These are phyloP conservation scores for Corymbia calophylla DNA, from an alignment of 441 rosid genomes.

Conservation along the genomic window DNA sequence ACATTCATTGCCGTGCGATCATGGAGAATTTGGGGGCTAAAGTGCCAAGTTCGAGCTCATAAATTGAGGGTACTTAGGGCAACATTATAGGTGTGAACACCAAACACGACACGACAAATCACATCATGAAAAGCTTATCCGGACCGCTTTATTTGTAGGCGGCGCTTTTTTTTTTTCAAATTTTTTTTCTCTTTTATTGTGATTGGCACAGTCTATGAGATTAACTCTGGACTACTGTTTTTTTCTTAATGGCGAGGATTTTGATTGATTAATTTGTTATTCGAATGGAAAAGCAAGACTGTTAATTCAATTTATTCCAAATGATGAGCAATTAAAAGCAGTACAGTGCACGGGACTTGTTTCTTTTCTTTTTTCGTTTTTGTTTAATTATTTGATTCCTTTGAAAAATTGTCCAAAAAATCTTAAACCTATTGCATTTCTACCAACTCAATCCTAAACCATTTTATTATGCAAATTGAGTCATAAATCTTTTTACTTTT, in stretches of 20 bases:
- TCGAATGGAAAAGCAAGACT: neutral
- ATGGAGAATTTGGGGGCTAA: neutral
- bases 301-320: neutral
- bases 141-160: neutral
- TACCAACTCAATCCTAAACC: too few species aligned
- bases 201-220: neutral
- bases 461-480: too few species aligned
- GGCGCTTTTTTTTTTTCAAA: accelerated
- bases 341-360: neutral
- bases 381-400: neutral
- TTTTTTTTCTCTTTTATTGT: neutral
- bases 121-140: neutral
- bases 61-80: neutral
- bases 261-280: neutral
- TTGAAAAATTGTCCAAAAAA: neutral
- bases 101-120: too few species aligned
- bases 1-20: neutral
- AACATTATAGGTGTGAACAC: accelerated
- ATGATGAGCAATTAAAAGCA: neutral
- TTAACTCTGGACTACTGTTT: neutral
- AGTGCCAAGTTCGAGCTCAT: neutral
- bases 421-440: too few species aligned
- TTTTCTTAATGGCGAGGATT: neutral
- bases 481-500: too few species aligned
- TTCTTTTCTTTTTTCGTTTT: neutral